These are phyloP conservation scores for Artemisia tridentata DNA, from an alignment of 129 eudicot genomes.

Conservation along the genomic window DNA sequence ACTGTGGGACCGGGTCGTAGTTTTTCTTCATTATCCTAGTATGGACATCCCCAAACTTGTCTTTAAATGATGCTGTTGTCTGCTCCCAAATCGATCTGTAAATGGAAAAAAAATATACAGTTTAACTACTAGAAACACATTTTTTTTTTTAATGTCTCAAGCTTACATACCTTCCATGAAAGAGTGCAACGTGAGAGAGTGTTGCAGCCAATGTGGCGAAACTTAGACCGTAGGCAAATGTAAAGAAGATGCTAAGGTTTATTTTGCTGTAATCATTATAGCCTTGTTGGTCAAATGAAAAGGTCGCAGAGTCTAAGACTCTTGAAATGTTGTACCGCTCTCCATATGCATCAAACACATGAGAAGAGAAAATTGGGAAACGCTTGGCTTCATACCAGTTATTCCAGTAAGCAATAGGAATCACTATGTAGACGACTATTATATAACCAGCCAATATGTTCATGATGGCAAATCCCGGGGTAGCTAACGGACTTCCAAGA, in stretches of 20 bases:
- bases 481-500: too few relatives aligned
- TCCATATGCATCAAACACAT: constrained; percentile 43
- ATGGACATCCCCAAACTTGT: too few relatives aligned
- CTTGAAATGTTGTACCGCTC: constrained; percentile 41
- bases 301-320: constrained; percentile 41
- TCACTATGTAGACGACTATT: constrained; percentile 32
- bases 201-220: constrained; percentile 64
- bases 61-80: too few relatives aligned
- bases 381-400: constrained; percentile 53
- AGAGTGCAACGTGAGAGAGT: constrained; percentile 60
- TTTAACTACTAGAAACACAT: too few relatives aligned
- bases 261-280: constrained; percentile 46
- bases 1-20: too few relatives aligned
- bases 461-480: too few relatives aligned
- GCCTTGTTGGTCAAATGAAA: constrained; percentile 13
- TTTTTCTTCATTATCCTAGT: too few relatives aligned
- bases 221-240: constrained; percentile 54
- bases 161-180: constrained; percentile 54
- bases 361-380: constrained; percentile 33
- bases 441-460: constrained; percentile 55
- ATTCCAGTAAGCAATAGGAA: constrained; percentile 37
- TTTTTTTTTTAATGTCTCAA: not conserved
- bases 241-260: constrained; percentile 52
- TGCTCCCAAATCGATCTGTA: too few relatives aligned
- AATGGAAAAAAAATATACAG: too few relatives aligned